Evolutionary conservation across 2,329 filamentous ascomycete genomes (phyloP), one percentile per base, ranked within the genome.

Genomic region (Aspergillus texensis): DNA sequence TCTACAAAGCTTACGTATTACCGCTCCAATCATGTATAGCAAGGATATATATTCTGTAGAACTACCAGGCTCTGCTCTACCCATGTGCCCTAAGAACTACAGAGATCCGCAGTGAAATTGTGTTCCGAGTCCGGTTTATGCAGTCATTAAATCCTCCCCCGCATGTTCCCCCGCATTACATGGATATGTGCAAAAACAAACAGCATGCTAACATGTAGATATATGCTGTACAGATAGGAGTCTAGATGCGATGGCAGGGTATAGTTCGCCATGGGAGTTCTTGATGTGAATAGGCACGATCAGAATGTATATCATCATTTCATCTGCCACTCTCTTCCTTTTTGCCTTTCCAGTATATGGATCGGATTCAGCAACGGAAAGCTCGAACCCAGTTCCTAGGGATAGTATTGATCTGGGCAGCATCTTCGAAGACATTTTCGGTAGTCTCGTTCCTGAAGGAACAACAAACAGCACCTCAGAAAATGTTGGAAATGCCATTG

Each of bases 171-270:
- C 39, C 16, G 3, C 16, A 41, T n/a, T n/a, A 8, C 6, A 19
- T 39, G 3, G 5, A 6, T 19, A 39, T 39, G 19, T 39, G 6
- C 36, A 19, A 39, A 39, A 8, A n/a, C 16, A 39, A 19, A 39
- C 12, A 14, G 3, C 2, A 19, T 19, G 19, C 6, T 8, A 19
- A 19, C 16, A 39, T 16, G 8, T 41, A n/a, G 6, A 19, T n/a
- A 41, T n/a, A 41, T 41, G 9, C 39, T 41, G 5, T n/a, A n/a
- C 2, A 19, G 3, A 41, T 19, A 14, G 3, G 3, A 4, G 39
- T 41, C 1, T 10, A 41, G 3, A 0, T 1, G 3, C 6, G 0
- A 41, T 9, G 6, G 6, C 0, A 41, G 16, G 39, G 8, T 41
- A 9, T n/a, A n/a, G 16, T 41, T 41, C 2, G 4, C 36, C 10